phyloP scores from a whole-genome alignment of 1,284 basidiomycete species.

The Waitea zeae region DNA sequence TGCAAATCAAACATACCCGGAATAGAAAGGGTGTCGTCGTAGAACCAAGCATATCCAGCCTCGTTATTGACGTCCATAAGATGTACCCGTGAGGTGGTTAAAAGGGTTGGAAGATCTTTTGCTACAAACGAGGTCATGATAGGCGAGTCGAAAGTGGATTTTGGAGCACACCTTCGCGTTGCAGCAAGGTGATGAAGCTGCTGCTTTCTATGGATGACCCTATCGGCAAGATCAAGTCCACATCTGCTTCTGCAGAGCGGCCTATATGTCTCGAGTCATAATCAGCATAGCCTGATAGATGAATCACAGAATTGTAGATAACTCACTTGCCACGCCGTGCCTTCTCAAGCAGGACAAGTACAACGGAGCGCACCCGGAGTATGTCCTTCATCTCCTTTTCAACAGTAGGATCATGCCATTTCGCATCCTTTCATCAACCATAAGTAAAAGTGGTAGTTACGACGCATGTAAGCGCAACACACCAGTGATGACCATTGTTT shows the following conservation, averaged over 20 bases:
- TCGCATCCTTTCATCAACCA: slow-evolving; percentile 17
- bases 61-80: no score
- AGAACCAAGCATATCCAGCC: no score
- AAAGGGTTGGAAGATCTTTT: no score
- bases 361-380: slow-evolving; percentile 32
- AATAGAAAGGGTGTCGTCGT: no score
- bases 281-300: slow-evolving; percentile 1
- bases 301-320: no score
- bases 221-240: slow-evolving; percentile 16
- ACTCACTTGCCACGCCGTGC: slow-evolving; percentile 56
- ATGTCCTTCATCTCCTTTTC: slow-evolving; percentile 42
- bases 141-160: background rate
- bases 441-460: background rate
- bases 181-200: slow-evolving; percentile 18
- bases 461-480: slow-evolving; percentile 10
- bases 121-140: no score
- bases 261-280: slow-evolving; percentile 33
- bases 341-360: slow-evolving; percentile 47
- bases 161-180: slow-evolving; percentile 25
- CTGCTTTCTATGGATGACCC: slow-evolving; percentile 2
- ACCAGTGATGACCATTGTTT: slow-evolving; percentile 45
- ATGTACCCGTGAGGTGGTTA: no score
- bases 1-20: no score
- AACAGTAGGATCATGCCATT: slow-evolving; percentile 36
- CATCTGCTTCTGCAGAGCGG: slow-evolving; percentile 57